A percentile compares a stretch with the other conserved stretches of the same genome.
Conservation (phyloP, 129 eudicot genomes). For the carrot (Daucus carota) region DH1_v3.0 NC_030387.2:35660501-35661000, state of each 20-base stretch:
- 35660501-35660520: constrained; percentile 77
- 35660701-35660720: background rate
- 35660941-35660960: background rate
- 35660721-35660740: background rate
- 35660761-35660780: background rate
- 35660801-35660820: background rate
- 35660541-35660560: constrained; percentile 55
- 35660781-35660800: background rate
- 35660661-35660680: background rate
- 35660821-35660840: background rate
- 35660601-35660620: background rate
- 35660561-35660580: constrained; percentile 66
- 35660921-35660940: background rate
- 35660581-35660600: constrained; percentile 38
- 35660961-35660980: constrained; percentile 58
- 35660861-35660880: background rate
- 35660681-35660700: background rate
- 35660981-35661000: constrained; percentile 78
- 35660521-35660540: constrained; percentile 81
- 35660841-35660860: background rate
- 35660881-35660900: background rate
- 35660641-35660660: background rate
- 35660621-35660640: background rate
- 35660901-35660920: background rate
- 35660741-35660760: background rate